These are phyloP conservation scores for Stenogyne calaminthoides DNA, from an alignment of 305 asterid genomes.

Conservation along the genomic window DNA sequence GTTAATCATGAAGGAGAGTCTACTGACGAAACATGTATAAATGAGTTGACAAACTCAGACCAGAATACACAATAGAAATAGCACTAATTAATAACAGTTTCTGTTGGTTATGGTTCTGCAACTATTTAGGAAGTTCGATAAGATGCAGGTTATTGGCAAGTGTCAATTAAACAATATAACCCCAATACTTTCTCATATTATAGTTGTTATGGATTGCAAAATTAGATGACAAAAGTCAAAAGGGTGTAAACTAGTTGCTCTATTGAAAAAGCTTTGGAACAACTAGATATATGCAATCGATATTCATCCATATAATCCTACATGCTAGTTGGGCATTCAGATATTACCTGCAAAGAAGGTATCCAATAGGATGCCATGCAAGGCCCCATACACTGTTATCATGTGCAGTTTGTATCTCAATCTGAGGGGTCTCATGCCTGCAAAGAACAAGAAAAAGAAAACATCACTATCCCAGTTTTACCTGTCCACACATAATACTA, in stretches of 20 bases:
- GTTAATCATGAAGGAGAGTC: not conserved
- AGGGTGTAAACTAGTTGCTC: not conserved
- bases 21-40: not conserved
- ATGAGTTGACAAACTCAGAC: not conserved
- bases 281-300: not conserved
- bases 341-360: constrained; percentile 92
- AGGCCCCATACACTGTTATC: constrained; percentile 99
- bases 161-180: not conserved
- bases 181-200: not conserved
- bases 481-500: not conserved
- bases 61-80: constrained; percentile 14
- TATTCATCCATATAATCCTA: constrained; percentile 12
- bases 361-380: constrained; percentile 99
- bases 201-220: not conserved
- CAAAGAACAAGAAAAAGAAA: constrained; percentile 22
- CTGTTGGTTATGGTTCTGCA: not conserved
- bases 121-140: constrained; percentile 1
- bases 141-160: not conserved
- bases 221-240: constrained; percentile 15
- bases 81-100: not conserved
- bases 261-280: not conserved
- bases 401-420: constrained; percentile 90
- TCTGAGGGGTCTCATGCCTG: constrained; percentile 98
- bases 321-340: not conserved
- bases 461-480: not conserved